Base-by-base conservation (phyloP, 2,329 filamentous ascomycete species). In the Akanthomyces muscarius region DNA sequence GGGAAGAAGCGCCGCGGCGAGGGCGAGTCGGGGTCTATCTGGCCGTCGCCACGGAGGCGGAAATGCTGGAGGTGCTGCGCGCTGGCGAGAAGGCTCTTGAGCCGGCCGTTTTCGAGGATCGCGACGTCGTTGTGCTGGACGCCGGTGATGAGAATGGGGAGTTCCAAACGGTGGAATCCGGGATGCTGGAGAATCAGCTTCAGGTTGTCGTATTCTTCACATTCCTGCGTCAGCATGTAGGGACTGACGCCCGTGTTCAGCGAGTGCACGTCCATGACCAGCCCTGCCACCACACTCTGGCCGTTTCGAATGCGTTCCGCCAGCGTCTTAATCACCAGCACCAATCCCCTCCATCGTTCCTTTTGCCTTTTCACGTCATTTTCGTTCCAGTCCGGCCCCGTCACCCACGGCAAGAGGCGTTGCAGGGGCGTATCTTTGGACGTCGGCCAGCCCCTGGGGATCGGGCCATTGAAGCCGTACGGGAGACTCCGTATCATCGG, bases 191-290 rank as follows among this genome's bases (percentile, higher is more conserved):
- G 30, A 60, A 44, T 63, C 44, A 66, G 57, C 5, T 61, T 64
- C 1, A 74, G 60, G 58, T 74, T 45, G 6, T 64, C 16, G 42
- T 73, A 70, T 41, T 74, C 70, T 6, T 66, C 55, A 33, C 66
- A 69, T 6, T 64, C 64, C 38, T 67, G 18, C 5, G 70, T 67
- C 58, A 76, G 75, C 10, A 75, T 65, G n/a, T 64, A 66, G 25
- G 67, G 71, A 14, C 69, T 75, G 0, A 78, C 64, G 1, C 75
- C 74, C 0, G 70, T 74, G 2, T 61, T 10, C 5, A 76, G 63
- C 13, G 66, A 50, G 51, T 73, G 65, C 3, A 65, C 67, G 53
- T 78, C 72, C 6, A 79, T 16, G 5, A 73, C 42, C 2, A 81
- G 65, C 53, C 77, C 76, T 2, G 71, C 65, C 16, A 80, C 61